Evolutionary conservation across 2,329 filamentous ascomycete genomes (phyloP).

Genomic region (Geosmithia morbida): DNA sequence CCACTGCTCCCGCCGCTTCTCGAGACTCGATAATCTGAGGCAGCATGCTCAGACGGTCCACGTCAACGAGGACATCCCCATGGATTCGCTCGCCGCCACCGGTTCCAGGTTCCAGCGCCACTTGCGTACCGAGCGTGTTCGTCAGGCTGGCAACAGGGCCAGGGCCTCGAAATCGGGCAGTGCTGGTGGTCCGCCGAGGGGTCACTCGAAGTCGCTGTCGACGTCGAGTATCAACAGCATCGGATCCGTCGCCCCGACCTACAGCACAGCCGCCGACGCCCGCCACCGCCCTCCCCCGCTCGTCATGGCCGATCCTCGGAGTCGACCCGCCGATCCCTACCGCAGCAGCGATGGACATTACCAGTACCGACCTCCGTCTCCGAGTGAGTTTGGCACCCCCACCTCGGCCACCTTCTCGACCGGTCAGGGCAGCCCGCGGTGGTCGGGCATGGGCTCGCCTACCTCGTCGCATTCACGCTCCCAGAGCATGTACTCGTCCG

Average conservation of each 20-base stretch:
- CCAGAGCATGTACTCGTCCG: slow-evolving; percentile 54
- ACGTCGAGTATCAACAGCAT: slow-evolving; percentile 75
- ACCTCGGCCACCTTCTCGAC: slow-evolving; percentile 73
- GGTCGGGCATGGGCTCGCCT: slow-evolving; percentile 59
- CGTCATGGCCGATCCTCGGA: slow-evolving; percentile 63
- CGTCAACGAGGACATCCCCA: slow-evolving; percentile 91
- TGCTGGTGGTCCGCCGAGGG: slow-evolving; percentile 53
- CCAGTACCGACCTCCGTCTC: slow-evolving; percentile 49
- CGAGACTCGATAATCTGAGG: slow-evolving; percentile 82
- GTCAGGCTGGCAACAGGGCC: slow-evolving; percentile 57
- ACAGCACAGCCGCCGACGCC: slow-evolving; percentile 49
- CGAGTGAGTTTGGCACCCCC: slow-evolving; percentile 66
- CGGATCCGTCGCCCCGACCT: slow-evolving; percentile 50
- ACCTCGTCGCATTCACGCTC: slow-evolving; percentile 53
- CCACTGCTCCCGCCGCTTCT: slow-evolving; percentile 87
- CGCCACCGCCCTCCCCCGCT: slow-evolving; percentile 67
- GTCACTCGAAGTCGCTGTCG: slow-evolving; percentile 75
- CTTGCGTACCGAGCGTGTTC: slow-evolving; percentile 73
- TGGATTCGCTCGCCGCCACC: slow-evolving; percentile 82
- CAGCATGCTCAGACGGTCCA: slow-evolving; percentile 98
- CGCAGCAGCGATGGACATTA: slow-evolving; percentile 45
- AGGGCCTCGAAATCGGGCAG: slow-evolving; percentile 68
- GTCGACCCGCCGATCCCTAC: slow-evolving; percentile 54
- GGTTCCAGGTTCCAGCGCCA: slow-evolving; percentile 87
- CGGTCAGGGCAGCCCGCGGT: slow-evolving; percentile 63